Base-by-base conservation (phyloP, 179 eudicot species). In the Beta macrorhiza region DNA sequence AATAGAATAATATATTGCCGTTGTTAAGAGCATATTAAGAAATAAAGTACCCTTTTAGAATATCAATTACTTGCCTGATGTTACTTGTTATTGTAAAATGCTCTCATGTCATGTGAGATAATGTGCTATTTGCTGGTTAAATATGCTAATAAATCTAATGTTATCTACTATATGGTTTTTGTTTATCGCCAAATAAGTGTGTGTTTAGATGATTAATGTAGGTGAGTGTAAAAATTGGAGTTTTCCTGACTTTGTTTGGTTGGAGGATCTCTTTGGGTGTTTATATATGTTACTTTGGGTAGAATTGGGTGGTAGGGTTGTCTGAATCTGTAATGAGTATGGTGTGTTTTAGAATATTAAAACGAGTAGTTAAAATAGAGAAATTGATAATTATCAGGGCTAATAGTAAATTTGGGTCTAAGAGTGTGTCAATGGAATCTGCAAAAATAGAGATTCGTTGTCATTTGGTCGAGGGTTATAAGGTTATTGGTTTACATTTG, bases 241-340 rank as follows among this genome's bases (percentile, higher is more conserved):
- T 44, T 47, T 8, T n/a, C 51, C 25, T n/a, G 15, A 20, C 12
- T 62, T 4, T 20, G 5, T n/a, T 44, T 7, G 7, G 2, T 49
- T 37, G 72, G 72, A 67, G 44, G 16, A 42, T 67, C 2, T 32
- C 49, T 73, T 20, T 63, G 76, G 10, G 62, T 59, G 44, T 52
- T 42, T 20, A 37, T 70, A 2, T 17, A 6, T 11, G 5, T 9
- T 70, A 70, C 22, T 19, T 44, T 69, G 73, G 73, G 64, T 61
- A 7, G n/a, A 69, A 20, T 55, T 65, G 13, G 67, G 29, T 78
- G 74, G 49, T 67, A 76, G 71, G 72, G 74, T 74, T 63, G 1
- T 80, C 11, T 20, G 14, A 57, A 42, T 57, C 7, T 29, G 0
- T 56, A 6, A 75, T 57, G 77, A 22, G n/a, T 20, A 45, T 75